These are phyloP conservation scores for Candida qinlingensis DNA, from an alignment of 805 yeast genomes.

Conservation along the genomic window DNA sequence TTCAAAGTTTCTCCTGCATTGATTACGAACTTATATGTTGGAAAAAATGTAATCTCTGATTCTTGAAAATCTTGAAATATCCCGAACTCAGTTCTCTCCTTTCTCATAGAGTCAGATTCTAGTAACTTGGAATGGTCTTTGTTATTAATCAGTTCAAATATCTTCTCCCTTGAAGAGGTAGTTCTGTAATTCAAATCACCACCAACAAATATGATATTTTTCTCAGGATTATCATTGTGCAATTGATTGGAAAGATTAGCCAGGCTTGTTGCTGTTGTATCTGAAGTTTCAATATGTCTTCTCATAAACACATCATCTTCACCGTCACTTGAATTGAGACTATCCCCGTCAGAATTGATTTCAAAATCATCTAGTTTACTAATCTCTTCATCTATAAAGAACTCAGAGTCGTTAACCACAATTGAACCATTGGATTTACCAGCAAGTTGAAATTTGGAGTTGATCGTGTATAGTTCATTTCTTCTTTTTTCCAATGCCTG, in stretches of 20 bases:
- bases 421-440: constrained; percentile 14
- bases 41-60: constrained; percentile 41
- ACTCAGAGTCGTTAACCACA: constrained; percentile 18
- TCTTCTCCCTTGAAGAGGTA: constrained; percentile 25
- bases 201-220: constrained; percentile 29
- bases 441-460: constrained; percentile 23
- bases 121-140: constrained; percentile 32
- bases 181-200: constrained; percentile 56
- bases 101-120: constrained; percentile 39
- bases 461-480: constrained; percentile 40
- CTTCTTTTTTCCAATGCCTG: constrained; percentile 34
- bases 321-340: neutral
- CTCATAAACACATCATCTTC: neutral
- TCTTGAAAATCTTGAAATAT: constrained; percentile 38
- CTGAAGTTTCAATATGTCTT: constrained; percentile 2
- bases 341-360: constrained; percentile 15
- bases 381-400: constrained; percentile 26
- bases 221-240: constrained; percentile 1
- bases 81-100: constrained; percentile 29
- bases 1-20: constrained; percentile 13
- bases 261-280: neutral
- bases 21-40: constrained; percentile 44
- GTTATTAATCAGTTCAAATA: constrained; percentile 25
- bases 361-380: constrained; percentile 8
- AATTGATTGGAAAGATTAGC: neutral